Percentiles rank a stretch among this genome's conserved stretches.
These are phyloP conservation scores for Cercophora sp. DNA, from an alignment of 495 filamentous ascomycete genomes.

Conservation along the genomic window DNA sequence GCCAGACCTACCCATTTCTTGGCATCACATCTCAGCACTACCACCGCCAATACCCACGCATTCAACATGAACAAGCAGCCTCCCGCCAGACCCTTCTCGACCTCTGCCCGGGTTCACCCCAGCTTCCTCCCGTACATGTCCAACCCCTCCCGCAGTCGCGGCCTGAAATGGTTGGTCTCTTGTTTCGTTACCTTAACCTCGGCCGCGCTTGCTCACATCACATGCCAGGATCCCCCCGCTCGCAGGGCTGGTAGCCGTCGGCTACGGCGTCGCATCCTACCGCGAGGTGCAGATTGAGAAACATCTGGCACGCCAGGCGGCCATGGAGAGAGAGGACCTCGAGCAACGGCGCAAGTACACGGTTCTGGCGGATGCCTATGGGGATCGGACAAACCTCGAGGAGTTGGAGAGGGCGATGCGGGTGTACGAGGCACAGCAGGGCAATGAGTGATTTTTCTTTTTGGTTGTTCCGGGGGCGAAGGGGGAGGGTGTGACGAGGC, in stretches of 20 bases:
- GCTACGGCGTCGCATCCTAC: slow-evolving; percentile 39
- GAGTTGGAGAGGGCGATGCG: slow-evolving; percentile 57
- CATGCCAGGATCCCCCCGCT: slow-evolving; percentile 34
- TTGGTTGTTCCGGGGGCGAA: neutral
- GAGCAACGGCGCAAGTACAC: slow-evolving; percentile 24
- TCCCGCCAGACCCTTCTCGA: slow-evolving; percentile 31
- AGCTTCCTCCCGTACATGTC: slow-evolving; percentile 38
- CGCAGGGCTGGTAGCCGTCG: slow-evolving; percentile 36
- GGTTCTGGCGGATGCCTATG: slow-evolving; percentile 52
- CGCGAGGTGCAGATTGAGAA: slow-evolving; percentile 23
- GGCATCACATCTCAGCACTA: too few species aligned
- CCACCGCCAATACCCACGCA: too few species aligned
- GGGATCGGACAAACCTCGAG: slow-evolving; percentile 52
- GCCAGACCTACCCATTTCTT: too few species aligned
- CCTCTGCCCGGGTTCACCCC: slow-evolving; percentile 41
- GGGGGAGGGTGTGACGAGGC: too few species aligned
- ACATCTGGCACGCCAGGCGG: slow-evolving; percentile 19
- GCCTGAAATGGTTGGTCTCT: slow-evolving; percentile 34
- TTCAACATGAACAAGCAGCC: slow-evolving; percentile 15
- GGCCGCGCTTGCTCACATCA: slow-evolving; percentile 13
- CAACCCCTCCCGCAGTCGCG: slow-evolving; percentile 26
- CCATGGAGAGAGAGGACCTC: slow-evolving; percentile 19
- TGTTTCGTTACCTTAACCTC: too few species aligned
- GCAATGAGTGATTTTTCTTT: slow-evolving; percentile 27
- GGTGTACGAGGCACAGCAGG: slow-evolving; percentile 42